Conservation (phyloP, 2,329 filamentous ascomycete species). For the Escovopsis weberi region DNA sequence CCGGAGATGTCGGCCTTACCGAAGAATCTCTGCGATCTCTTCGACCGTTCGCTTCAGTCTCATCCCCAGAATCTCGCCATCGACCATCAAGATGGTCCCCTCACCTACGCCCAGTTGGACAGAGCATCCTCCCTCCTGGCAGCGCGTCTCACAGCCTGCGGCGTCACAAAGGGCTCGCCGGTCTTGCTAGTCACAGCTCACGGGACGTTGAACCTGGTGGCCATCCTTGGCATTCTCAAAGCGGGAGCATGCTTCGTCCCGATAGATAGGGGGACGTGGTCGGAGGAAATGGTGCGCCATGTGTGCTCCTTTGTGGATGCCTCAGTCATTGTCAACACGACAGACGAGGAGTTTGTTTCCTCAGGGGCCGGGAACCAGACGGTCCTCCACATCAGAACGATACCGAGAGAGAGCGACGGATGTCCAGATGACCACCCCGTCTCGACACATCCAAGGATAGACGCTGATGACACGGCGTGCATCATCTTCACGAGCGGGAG, state of each 20-base stretch:
- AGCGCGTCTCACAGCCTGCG: neutral
- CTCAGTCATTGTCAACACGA: slow-evolving; percentile 4
- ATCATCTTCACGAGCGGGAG: slow-evolving; percentile 5
- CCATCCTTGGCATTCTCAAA: slow-evolving; percentile 3
- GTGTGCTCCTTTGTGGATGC: slow-evolving; percentile 1
- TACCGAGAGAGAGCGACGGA: neutral
- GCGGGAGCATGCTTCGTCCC: slow-evolving; percentile 4
- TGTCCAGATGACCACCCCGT: neutral
- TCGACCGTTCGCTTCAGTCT: neutral
- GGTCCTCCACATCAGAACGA: neutral
- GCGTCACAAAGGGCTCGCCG: neutral
- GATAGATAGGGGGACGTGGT: slow-evolving; percentile 3
- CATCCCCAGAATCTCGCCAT: slow-evolving; percentile 2
- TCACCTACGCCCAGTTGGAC: slow-evolving; percentile 1
- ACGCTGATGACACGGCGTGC: neutral
- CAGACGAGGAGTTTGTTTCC: neutral
- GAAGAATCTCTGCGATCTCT: slow-evolving; percentile 2
- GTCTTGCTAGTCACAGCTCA: slow-evolving; percentile 3
- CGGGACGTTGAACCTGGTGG: slow-evolving; percentile 3
- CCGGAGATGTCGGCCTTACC: neutral
- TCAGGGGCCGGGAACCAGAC: neutral
- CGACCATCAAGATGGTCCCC: slow-evolving; percentile 2
- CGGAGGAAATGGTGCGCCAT: slow-evolving; percentile 1
- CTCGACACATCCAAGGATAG: neutral
- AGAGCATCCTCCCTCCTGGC: neutral